A percentile compares a stretch with the other conserved stretches of the same genome.
These are phyloP conservation scores for Ascoidea rubescens DNA, from an alignment of 805 yeast species.

Conservation along the genomic window DNA sequence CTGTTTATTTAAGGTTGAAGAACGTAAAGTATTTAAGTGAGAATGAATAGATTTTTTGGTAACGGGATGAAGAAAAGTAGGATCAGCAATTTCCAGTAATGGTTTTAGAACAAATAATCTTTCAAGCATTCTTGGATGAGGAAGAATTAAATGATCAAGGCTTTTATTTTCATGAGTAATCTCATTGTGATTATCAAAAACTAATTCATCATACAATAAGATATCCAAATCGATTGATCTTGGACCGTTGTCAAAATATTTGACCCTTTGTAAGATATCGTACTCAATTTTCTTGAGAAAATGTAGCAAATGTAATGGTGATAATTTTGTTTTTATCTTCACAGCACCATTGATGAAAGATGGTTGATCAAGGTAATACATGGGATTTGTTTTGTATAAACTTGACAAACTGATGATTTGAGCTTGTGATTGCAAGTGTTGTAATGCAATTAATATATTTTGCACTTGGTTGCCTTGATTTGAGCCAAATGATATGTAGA, in stretches of 20 bases:
- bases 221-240: slow-evolving; percentile 85
- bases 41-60: slow-evolving; percentile 68
- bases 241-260: slow-evolving; percentile 82
- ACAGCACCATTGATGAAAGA: slow-evolving; percentile 78
- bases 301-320: slow-evolving; percentile 51
- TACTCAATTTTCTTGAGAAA: slow-evolving; percentile 70
- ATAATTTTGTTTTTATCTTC: slow-evolving; percentile 41
- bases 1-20: neutral
- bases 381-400: slow-evolving; percentile 79
- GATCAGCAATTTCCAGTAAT: slow-evolving; percentile 63
- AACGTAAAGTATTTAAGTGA: slow-evolving; percentile 46
- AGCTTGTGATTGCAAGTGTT: slow-evolving; percentile 29
- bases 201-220: slow-evolving; percentile 42
- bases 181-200: slow-evolving; percentile 3
- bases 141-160: slow-evolving; percentile 48
- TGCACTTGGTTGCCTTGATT: slow-evolving; percentile 61
- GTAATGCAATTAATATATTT: slow-evolving; percentile 46
- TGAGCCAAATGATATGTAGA: slow-evolving; percentile 79
- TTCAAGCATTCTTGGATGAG: slow-evolving; percentile 81
- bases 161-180: neutral
- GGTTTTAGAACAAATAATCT: slow-evolving; percentile 87
- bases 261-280: slow-evolving; percentile 51
- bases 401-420: slow-evolving; percentile 53
- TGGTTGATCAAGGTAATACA: slow-evolving; percentile 74
- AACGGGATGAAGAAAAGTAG: slow-evolving; percentile 63